Base-by-base conservation (phyloP, 352 stramenopile genomes). In the Phytophthora colocasiae region DNA sequence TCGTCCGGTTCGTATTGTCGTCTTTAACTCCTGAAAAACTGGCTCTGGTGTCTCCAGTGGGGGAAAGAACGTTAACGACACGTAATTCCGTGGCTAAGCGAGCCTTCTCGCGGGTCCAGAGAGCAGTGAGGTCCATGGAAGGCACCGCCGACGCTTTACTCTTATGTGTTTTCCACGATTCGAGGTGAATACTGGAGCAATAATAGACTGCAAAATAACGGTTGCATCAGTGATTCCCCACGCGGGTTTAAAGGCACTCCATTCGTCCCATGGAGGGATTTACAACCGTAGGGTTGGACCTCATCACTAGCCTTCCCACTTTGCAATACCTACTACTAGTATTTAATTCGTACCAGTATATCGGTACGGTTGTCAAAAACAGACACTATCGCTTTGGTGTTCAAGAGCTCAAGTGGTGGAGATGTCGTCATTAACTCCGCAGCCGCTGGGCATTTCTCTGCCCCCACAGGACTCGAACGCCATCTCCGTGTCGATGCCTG, bases 401-500 rank as follows among this genome's bases (percentile, higher is more conserved):
- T 19, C 9, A 45, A 32, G 19, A 46, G 19, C 12, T 46, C 22
- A 31, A 22, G 38, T 43, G 11, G 10, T 12, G 1, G 22, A 54
- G 2, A 66, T 56, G 58, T 56, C 50, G 47, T 6, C 44, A 1
- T 50, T 73, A 24, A 66, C 75, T 36, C 41, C 80, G 7, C 64
- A 87, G 41, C 73, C 83, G 29, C 77, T 97, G 17, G 89, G 89
- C 55, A 71, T 83, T 26, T 91, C 87, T 11, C 71, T 96, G n/a
- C 89, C 87, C 2, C 83, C 85, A 22, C 63, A 76, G 15, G 78
- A 93, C 62, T 46, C 61, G 24, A 85, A 97, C 49, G 88, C 90
- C 47, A 75, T 94, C 9, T 94, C 84, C 41, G 90, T 97, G 58
- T 94, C 84, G 6, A 86, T 97, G 73, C 88, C 88, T 14, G 74